These are phyloP conservation scores for Talaromyces sp. DNA, from an alignment of 2,329 filamentous ascomycete genomes.

Conservation along the genomic window DNA sequence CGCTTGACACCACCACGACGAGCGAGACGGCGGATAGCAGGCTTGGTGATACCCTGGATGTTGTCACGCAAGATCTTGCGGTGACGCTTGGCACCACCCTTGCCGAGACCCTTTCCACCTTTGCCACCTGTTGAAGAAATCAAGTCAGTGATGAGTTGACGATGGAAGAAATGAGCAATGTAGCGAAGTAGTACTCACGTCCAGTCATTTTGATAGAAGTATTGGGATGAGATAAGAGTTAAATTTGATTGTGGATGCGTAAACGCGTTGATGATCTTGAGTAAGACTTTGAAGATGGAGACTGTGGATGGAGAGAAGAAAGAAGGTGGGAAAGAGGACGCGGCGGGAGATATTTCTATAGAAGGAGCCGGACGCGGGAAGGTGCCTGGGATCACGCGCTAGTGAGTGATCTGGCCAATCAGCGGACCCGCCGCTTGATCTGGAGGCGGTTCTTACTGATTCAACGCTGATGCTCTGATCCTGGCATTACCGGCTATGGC, in stretches of 20 bases:
- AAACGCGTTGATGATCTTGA: slow-evolving; percentile 17
- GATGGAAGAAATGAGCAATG: background rate
- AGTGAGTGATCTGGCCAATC: slow-evolving; percentile 35
- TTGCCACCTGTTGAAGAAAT: slow-evolving; percentile 66
- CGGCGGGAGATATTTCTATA: slow-evolving; percentile 42
- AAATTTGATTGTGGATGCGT: slow-evolving; percentile 11
- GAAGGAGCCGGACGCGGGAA: slow-evolving; percentile 26
- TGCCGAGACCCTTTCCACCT: slow-evolving; percentile 95
- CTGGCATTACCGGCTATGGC: slow-evolving; percentile 21
- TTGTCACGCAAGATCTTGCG: slow-evolving; percentile 99
- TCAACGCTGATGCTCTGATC: slow-evolving; percentile 28
- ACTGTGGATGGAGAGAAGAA: slow-evolving; percentile 22
- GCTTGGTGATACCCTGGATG: slow-evolving; percentile 99
- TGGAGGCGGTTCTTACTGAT: slow-evolving; percentile 29
- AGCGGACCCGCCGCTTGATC: slow-evolving; percentile 28
- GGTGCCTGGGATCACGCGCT: slow-evolving; percentile 38
- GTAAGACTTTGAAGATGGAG: slow-evolving; percentile 22
- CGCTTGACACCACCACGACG: slow-evolving; percentile 99
- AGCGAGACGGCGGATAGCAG: slow-evolving; percentile 95
- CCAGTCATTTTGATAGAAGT: slow-evolving; percentile 54
- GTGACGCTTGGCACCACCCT: slow-evolving; percentile 98
- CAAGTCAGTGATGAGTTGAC: slow-evolving; percentile 18
- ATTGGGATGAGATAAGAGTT: slow-evolving; percentile 13
- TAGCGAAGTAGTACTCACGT: slow-evolving; percentile 46
- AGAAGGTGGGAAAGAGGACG: slow-evolving; percentile 24